These are phyloP conservation scores for Sporothrix inflata DNA, from an alignment of 2,329 filamentous ascomycete species.

Conservation along the genomic window DNA sequence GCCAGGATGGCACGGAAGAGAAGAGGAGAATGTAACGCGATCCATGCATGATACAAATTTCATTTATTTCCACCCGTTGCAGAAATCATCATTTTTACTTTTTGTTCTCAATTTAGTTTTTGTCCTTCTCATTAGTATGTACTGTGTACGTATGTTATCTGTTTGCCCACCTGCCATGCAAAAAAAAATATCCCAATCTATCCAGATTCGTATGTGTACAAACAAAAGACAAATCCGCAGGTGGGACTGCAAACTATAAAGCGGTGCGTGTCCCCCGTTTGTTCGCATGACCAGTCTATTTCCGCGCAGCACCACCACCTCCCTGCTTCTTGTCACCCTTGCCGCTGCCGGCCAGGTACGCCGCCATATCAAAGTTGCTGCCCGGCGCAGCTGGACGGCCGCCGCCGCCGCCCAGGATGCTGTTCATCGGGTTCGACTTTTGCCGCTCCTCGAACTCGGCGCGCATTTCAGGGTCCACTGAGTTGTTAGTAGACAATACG, in stretches of 20 bases:
- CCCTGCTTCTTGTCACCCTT: conserved; percentile 47
- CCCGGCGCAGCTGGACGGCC: conserved; percentile 45
- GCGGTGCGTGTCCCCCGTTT: neutral
- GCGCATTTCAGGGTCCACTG: conserved; percentile 95
- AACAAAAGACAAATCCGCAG: neutral
- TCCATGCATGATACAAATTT: neutral
- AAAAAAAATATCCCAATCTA: neutral
- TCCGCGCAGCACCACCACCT: conserved; percentile 41
- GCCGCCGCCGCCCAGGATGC: conserved; percentile 54
- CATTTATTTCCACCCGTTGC: neutral
- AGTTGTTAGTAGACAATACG: neutral
- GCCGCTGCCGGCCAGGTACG: conserved; percentile 59
- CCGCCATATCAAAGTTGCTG: conserved; percentile 64
- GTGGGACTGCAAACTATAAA: neutral
- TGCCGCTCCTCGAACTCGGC: conserved; percentile 92
- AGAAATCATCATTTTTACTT: neutral
- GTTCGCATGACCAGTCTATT: conserved; percentile 32
- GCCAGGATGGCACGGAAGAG: neutral
- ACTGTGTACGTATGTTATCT: neutral
- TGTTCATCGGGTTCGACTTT: conserved; percentile 70
- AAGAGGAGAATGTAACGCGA: neutral
- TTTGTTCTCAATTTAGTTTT: neutral
- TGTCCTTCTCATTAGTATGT: neutral
- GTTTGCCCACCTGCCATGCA: neutral
- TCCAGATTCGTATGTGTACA: neutral